phyloP scores from a whole-genome alignment of 164 flowering plant genomes.

The Magnolia kwangsiensis region DNA sequence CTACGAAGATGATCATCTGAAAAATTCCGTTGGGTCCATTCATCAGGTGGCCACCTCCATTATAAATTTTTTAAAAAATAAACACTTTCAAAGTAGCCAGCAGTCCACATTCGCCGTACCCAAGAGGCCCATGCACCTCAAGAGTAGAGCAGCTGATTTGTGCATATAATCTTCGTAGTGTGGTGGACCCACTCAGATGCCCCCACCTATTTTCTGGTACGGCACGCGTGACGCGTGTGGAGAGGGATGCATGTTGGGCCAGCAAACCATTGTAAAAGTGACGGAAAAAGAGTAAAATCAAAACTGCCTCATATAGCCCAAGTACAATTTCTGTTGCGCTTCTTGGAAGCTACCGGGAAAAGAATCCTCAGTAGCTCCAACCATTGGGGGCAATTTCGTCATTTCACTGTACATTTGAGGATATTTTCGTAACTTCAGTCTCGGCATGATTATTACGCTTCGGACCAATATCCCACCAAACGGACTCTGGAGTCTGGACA shows the following conservation, averaged over 20 bases:
- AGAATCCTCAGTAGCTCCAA: background rate
- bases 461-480: conserved; percentile 7
- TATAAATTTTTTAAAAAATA: too few species aligned
- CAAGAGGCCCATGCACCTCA: too few species aligned
- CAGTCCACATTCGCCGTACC: too few species aligned
- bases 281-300: background rate
- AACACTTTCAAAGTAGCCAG: background rate
- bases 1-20: background rate
- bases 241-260: background rate
- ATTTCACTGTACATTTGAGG: background rate
- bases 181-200: background rate
- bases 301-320: background rate
- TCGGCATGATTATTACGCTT: conserved; percentile 1
- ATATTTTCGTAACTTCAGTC: background rate
- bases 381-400: background rate
- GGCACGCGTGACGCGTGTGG: background rate
- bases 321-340: background rate
- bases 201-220: background rate
- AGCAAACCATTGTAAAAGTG: background rate
- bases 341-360: background rate
- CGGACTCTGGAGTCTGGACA: background rate
- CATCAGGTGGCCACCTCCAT: background rate
- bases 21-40: background rate
- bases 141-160: too few species aligned
- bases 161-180: too few species aligned